phyloP scores from a whole-genome alignment of 306 rosid genomes.

The Arachis stenosperma region DNA sequence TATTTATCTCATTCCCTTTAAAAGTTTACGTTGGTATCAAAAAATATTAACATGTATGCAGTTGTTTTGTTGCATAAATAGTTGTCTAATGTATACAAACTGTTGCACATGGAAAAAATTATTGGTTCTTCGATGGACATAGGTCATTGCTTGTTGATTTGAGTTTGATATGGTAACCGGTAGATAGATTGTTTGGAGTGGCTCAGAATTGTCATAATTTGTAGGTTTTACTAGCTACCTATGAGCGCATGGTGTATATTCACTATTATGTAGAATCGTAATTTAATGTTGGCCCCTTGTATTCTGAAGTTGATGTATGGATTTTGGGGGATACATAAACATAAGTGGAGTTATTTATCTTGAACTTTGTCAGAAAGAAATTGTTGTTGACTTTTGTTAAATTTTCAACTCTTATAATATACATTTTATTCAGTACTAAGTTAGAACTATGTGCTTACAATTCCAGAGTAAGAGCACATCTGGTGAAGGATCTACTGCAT shows the following conservation, averaged over 20 bases:
- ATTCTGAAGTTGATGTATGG: slow-evolving; percentile 15
- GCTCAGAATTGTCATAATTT: slow-evolving; percentile 3
- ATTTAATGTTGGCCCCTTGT: background rate
- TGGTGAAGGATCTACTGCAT: slow-evolving; percentile 64
- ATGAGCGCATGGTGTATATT: background rate
- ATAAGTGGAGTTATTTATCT: slow-evolving; percentile 14
- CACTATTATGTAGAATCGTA: background rate
- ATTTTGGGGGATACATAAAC: slow-evolving; percentile 3
- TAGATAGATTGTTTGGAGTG: slow-evolving; percentile 10
- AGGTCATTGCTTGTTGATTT: slow-evolving; percentile 11
- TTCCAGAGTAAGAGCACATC: slow-evolving; percentile 65
- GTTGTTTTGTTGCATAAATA: background rate
- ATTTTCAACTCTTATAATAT: background rate
- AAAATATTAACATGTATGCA: background rate
- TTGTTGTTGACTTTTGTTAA: background rate
- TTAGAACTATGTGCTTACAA: slow-evolving; percentile 27
- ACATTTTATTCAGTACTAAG: slow-evolving; percentile 30
- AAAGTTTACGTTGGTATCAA: background rate
- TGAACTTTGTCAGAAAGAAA: slow-evolving; percentile 16
- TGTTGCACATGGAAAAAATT: background rate
- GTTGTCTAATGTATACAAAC: slow-evolving; percentile 18
- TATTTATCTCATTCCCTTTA: background rate
- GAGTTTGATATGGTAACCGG: background rate
- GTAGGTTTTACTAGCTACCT: background rate
- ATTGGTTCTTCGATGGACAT: background rate